These are phyloP conservation scores for Trichoderma pleuroti DNA, from an alignment of 2,329 filamentous ascomycete species.

Conservation along the genomic window DNA sequence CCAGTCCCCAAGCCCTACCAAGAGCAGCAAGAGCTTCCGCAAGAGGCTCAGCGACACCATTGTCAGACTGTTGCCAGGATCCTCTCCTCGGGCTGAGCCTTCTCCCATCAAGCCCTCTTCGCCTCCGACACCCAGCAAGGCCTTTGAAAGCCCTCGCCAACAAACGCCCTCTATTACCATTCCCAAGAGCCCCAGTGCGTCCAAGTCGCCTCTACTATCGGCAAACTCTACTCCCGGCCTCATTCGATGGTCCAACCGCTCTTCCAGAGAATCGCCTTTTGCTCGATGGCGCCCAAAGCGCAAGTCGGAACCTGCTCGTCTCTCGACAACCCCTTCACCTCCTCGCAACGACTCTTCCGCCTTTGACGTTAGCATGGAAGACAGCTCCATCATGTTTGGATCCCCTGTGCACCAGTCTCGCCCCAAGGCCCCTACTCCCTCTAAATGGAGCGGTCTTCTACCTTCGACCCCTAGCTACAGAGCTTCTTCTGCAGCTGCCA, in stretches of 20 bases:
- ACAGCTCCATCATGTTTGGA: not conserved
- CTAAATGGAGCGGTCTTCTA: conserved; percentile 26
- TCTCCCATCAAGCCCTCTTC: conserved; percentile 33
- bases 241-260: not conserved
- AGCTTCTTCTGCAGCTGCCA: conserved; percentile 20
- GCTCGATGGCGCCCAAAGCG: conserved; percentile 23
- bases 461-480: conserved; percentile 18
- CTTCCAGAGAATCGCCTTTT: conserved; percentile 21
- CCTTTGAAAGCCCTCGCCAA: not conserved
- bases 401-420: conserved; percentile 26
- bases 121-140: conserved; percentile 28
- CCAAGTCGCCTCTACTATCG: conserved; percentile 5
- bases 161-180: not conserved
- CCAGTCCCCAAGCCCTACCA: conserved; percentile 28
- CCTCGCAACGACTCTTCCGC: not conserved
- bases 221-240: conserved; percentile 12
- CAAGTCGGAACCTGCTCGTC: conserved; percentile 11
- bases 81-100: conserved; percentile 25
- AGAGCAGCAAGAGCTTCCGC: conserved; percentile 25
- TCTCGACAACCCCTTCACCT: not conserved
- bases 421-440: conserved; percentile 31
- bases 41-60: conserved; percentile 30
- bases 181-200: not conserved
- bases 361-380: not conserved
- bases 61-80: conserved; percentile 29